phyloP scores from a whole-genome alignment of 129 eudicot species.

The Arctium lappa region DNA sequence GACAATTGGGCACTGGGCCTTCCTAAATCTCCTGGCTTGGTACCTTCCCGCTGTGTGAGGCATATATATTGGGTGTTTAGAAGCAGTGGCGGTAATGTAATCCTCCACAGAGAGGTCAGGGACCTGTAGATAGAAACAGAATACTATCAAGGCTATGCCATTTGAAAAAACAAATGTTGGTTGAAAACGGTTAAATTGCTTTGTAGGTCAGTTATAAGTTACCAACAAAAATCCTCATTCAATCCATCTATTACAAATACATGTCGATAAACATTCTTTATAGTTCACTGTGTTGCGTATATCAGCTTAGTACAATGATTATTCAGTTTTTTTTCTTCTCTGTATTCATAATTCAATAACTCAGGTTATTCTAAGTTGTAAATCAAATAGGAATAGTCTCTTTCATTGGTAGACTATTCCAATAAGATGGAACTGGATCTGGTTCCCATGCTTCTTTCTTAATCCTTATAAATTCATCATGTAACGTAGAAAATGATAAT shows the following conservation, averaged over 20 bases:
- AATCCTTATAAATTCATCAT: too few relatives aligned
- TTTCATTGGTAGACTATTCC: too few relatives aligned
- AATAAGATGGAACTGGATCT: too few relatives aligned
- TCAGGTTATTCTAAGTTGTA: too few relatives aligned
- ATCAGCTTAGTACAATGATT: neutral
- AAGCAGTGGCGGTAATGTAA: slow-evolving; percentile 51
- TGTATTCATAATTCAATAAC: neutral
- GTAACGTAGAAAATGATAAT: too few relatives aligned
- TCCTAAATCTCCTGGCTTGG: slow-evolving; percentile 56
- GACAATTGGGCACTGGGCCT: slow-evolving; percentile 68
- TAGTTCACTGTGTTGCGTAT: neutral
- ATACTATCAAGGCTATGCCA: neutral
- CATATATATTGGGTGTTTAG: slow-evolving; percentile 53
- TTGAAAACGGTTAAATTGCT: neutral
- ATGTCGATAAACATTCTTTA: neutral
- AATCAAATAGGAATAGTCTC: too few relatives aligned
- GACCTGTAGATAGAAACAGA: slow-evolving; percentile 22
- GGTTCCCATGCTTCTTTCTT: too few relatives aligned
- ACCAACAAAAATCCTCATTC: neutral
- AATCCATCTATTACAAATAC: neutral
- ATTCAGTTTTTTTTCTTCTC: too few relatives aligned
- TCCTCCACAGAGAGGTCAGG: slow-evolving; percentile 55
- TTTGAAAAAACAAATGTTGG: neutral
- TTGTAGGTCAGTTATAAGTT: neutral
- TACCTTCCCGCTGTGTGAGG: slow-evolving; percentile 74